A percentile compares a stretch with the other conserved stretches of the same genome.
Conservation (phyloP, 1,139 yeast species). For the Scheffersomyces segobiensis region DNA sequence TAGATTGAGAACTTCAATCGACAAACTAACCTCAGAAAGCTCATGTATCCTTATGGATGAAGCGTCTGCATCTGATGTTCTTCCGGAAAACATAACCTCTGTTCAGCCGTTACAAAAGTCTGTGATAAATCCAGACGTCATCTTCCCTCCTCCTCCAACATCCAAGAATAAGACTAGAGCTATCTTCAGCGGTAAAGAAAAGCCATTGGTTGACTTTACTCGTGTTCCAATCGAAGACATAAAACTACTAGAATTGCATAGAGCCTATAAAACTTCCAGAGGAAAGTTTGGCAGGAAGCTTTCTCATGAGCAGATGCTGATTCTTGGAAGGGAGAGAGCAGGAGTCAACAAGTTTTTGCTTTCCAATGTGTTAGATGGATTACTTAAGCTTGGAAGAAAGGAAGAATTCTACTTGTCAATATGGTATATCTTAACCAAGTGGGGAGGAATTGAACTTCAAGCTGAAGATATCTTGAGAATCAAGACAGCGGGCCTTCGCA, state of each 20-base stretch:
- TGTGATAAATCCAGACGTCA: slow-evolving; percentile 30
- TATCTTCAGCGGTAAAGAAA: slow-evolving; percentile 22
- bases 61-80: not conserved
- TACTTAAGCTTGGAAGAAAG: slow-evolving; percentile 32
- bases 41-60: not conserved
- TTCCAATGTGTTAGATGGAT: slow-evolving; percentile 31
- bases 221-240: slow-evolving; percentile 15
- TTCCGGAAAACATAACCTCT: slow-evolving; percentile 1
- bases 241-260: not conserved
- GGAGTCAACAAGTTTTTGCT: slow-evolving; percentile 34
- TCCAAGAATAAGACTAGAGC: slow-evolving; percentile 25
- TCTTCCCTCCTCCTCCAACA: slow-evolving; percentile 31
- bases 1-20: slow-evolving; percentile 11
- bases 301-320: slow-evolving; percentile 5
- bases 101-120: slow-evolving; percentile 6
- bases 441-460: slow-evolving; percentile 31
- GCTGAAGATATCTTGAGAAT: slow-evolving; percentile 4
- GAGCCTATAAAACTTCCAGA: slow-evolving; percentile 13
- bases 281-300: slow-evolving; percentile 25
- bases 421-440: slow-evolving; percentile 32
- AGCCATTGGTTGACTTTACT: slow-evolving; percentile 33
- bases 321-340: slow-evolving; percentile 9
- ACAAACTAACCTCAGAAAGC: slow-evolving; percentile 1
- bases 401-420: slow-evolving; percentile 29
- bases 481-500: slow-evolving; percentile 8